Evolutionary conservation across 768 basidiomycete species (phyloP), one percentile per base, ranked within the genome.

Genomic region (Russula earlei): DNA sequence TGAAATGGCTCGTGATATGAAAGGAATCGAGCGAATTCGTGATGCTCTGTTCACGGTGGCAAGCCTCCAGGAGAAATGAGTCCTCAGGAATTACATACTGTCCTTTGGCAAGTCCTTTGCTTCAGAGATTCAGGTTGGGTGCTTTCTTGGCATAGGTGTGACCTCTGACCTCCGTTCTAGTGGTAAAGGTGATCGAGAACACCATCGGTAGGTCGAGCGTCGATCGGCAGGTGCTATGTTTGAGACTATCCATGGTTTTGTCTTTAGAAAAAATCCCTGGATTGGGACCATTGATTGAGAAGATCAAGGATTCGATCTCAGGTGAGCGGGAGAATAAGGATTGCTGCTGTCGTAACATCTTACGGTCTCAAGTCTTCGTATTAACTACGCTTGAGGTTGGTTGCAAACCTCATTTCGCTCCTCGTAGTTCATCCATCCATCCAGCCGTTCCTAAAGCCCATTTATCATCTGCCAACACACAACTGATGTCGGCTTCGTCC

Each of bases 81-180:
- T 49, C 91, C 93, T 4, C 89, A 94, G 69, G 91, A 97, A 68
- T 62, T 95, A 48, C 90, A 93, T 67, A 71, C 79, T 1, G 81
- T 83, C 3, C 70, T 94, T 20, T 94, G 91, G 91, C 81, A 90
- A 70, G 81, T 95, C 6, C 68, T 97, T 66, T 82, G 75, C 25
- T 94, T 94, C 71, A 76, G 91, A 48, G 92, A 95, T 70, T 81
- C 82, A 5, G 80, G 84, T 83, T 54, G 11, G 77, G 65, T 7
- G 37, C 31, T 44, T 9, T 50, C 15, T 11, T 42, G 34, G 27
- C 19, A 36, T 59, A 25, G 37, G 58, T 11, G 50, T 36, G 25
- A 33, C 36, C 17, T n/a, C 25, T 25, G 25, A 19, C 14, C 7
- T 10, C 27, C 19, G 24, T 19, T 37, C 25, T 17, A 80, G 81